Conservation (phyloP, 306 rosid genomes). For the Lithocarpus polystachyus region DNA sequence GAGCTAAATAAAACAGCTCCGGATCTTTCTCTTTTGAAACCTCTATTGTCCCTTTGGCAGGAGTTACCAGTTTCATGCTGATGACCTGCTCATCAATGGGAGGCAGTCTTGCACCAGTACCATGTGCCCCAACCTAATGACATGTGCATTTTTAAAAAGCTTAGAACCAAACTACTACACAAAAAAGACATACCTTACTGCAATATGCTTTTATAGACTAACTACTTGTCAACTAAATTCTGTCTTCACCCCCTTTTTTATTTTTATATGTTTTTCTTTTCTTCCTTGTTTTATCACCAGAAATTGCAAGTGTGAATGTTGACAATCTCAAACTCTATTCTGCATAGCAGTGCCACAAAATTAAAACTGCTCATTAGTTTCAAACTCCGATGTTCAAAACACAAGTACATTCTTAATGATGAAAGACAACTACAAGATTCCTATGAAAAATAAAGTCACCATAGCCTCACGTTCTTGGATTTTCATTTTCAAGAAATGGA, state of each 20-base stretch:
- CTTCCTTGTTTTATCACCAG: not conserved
- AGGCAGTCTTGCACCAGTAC: slow-evolving; percentile 93
- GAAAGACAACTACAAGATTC: not conserved
- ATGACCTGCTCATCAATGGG: slow-evolving; percentile 96
- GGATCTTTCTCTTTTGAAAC: slow-evolving; percentile 81
- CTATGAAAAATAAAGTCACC: not conserved
- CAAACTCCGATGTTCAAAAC: not conserved
- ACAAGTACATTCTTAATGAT: not conserved
- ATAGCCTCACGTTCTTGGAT: too few relatives aligned
- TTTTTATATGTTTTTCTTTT: not conserved
- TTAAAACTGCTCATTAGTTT: not conserved
- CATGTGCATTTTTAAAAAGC: slow-evolving; percentile 2
- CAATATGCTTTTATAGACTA: not conserved
- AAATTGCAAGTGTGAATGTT: not conserved
- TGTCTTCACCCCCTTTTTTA: not conserved
- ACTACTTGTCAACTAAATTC: not conserved
- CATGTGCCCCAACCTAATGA: slow-evolving; percentile 96
- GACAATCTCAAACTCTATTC: not conserved
- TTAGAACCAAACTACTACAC: not conserved
- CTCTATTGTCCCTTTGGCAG: slow-evolving; percentile 91
- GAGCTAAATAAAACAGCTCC: slow-evolving; percentile 87
- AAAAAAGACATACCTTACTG: not conserved
- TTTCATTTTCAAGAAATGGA: too few relatives aligned
- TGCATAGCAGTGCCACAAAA: not conserved
- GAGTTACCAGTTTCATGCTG: slow-evolving; percentile 87